A percentile compares a stretch with the other conserved stretches of the same genome.
These are phyloP conservation scores for Plenodomus biglobosus DNA, from an alignment of 2,329 filamentous ascomycete species.

Conservation along the genomic window DNA sequence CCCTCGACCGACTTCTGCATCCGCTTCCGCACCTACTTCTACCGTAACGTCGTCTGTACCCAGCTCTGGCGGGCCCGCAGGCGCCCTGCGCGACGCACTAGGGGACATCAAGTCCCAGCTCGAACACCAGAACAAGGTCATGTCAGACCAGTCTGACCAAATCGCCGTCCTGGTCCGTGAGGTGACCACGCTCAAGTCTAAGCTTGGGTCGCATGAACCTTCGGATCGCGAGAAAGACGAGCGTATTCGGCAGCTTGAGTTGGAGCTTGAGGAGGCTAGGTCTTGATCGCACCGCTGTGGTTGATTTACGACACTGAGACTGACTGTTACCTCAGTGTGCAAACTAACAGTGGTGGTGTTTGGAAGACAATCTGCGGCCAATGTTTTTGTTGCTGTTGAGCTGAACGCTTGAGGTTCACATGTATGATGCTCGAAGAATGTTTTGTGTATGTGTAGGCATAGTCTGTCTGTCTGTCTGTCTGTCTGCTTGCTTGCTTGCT, in stretches of 20 bases:
- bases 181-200: conserved; percentile 68
- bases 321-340: too few species aligned
- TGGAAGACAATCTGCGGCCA: not conserved
- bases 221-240: conserved; percentile 45
- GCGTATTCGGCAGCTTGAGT: conserved; percentile 45
- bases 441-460: conserved; percentile 11
- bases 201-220: conserved; percentile 51
- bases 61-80: conserved; percentile 50
- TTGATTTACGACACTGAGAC: not conserved
- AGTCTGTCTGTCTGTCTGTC: not conserved
- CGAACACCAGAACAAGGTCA: conserved; percentile 74
- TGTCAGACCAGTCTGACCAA: conserved; percentile 74
- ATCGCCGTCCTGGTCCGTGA: conserved; percentile 70
- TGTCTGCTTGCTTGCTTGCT: conserved; percentile 2
- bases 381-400: not conserved
- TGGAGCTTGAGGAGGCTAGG: conserved; percentile 46
- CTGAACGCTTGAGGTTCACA: not conserved
- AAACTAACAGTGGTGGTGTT: not conserved
- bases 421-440: not conserved
- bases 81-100: conserved; percentile 65
- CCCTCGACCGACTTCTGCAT: conserved; percentile 44
- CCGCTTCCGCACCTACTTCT: conserved; percentile 42
- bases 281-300: conserved; percentile 32
- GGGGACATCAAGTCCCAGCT: conserved; percentile 77
- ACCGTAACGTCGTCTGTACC: conserved; percentile 43